Conservation (phyloP, 2,329 filamentous ascomycete species). For the Calonectria fujianensis region DNA sequence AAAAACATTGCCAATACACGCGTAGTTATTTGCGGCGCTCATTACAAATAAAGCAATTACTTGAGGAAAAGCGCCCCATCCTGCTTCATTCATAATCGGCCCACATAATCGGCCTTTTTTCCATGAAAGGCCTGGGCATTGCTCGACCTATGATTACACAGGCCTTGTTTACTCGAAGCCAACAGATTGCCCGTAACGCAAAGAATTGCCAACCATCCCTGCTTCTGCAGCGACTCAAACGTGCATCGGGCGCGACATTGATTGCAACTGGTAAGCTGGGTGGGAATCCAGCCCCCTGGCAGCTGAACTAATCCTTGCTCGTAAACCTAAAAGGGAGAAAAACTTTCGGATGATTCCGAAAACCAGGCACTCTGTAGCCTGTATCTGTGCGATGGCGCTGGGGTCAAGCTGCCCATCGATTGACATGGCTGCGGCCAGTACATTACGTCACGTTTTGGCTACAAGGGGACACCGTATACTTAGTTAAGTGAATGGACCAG, state of each 20-base stretch:
- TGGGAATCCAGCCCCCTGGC: neutral
- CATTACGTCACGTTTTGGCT: neutral
- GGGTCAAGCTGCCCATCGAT: neutral
- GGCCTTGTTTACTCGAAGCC: neutral
- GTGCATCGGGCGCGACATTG: constrained; percentile 3
- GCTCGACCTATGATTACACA: neutral
- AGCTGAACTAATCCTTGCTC: constrained; percentile 12
- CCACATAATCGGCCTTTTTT: too few relatives aligned
- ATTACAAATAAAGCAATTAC: too few relatives aligned
- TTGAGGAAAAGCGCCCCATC: too few relatives aligned
- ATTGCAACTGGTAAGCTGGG: constrained; percentile 1
- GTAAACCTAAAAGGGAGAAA: constrained; percentile 15
- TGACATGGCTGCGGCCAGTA: constrained; percentile 4
- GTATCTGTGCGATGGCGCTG: neutral
- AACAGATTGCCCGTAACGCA: neutral
- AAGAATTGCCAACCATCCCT: neutral
- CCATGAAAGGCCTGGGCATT: too few relatives aligned
- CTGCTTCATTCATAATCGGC: too few relatives aligned
- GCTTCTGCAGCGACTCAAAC: constrained; percentile 1
- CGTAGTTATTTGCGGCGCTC: too few relatives aligned
- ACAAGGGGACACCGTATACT: constrained; percentile 15
- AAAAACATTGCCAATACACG: too few relatives aligned
- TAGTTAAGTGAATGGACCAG: constrained; percentile 10
- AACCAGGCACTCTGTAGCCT: neutral
- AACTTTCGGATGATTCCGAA: neutral